Conservation (phyloP, 139 green algal genomes). For the Tetraselmis striata region DNA sequence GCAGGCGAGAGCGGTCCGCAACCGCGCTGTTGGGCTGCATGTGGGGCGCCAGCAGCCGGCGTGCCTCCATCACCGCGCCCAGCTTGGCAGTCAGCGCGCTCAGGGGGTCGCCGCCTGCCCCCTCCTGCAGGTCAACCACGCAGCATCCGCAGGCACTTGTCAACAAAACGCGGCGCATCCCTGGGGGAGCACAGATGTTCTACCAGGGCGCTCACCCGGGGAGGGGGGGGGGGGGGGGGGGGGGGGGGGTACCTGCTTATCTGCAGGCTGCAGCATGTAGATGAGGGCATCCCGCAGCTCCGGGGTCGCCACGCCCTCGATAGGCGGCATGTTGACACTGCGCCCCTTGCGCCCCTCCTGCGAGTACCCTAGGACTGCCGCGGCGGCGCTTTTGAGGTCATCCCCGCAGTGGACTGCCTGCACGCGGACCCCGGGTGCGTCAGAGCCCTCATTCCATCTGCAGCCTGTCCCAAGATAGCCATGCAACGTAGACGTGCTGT, state of each 20-base stretch:
- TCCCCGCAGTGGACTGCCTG: constrained; percentile 59
- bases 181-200: too few species aligned
- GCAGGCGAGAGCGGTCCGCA: constrained; percentile 9
- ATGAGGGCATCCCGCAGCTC: constrained; percentile 12
- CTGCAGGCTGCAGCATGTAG: background rate
- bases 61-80: constrained; percentile 26
- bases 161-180: too few species aligned
- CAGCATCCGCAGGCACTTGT: too few species aligned
- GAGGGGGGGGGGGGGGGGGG: too few species aligned
- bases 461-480: too few species aligned
- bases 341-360: constrained; percentile 17
- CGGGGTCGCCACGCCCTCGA: constrained; percentile 28
- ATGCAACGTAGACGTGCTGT: too few species aligned
- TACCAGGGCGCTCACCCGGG: too few species aligned
- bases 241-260: too few species aligned
- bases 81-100: too few species aligned
- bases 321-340: constrained; percentile 32
- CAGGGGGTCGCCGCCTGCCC: too few species aligned
- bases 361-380: constrained; percentile 65
- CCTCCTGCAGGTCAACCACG: too few species aligned
- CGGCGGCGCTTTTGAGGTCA: constrained; percentile 48
- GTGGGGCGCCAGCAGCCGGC: constrained; percentile 11
- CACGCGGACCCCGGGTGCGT: background rate
- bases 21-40: background rate
- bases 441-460: too few species aligned